Conservation (phyloP, 345 rosid genomes). For the Ceriops decandra region DNA sequence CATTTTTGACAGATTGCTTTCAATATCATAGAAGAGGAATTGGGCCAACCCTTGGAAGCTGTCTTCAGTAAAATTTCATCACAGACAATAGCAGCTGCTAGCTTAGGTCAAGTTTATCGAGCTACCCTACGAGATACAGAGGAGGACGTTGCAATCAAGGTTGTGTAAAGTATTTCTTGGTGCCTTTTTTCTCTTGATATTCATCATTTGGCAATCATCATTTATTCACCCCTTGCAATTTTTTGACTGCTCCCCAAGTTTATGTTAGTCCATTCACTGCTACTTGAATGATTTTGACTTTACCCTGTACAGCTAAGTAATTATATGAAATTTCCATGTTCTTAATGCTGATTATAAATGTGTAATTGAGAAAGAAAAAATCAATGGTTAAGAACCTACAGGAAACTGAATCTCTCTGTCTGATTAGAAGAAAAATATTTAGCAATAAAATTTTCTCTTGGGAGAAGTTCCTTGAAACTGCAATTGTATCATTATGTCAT, state of each 20-base stretch:
- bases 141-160: slow-evolving; percentile 98
- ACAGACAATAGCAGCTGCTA: slow-evolving; percentile 90
- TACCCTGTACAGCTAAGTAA: no score
- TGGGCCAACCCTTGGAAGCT: slow-evolving; percentile 84
- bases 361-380: no score
- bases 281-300: no score
- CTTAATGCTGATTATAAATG: no score
- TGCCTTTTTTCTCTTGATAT: slow-evolving; percentile 8
- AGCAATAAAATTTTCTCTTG: neutral
- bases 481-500: slow-evolving; percentile 2
- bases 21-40: slow-evolving; percentile 84
- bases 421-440: neutral
- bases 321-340: no score
- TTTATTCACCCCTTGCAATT: neutral
- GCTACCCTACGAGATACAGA: slow-evolving; percentile 85
- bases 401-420: neutral
- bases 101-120: slow-evolving; percentile 95
- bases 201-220: neutral
- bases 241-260: neutral
- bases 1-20: slow-evolving; percentile 68
- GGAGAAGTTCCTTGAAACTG: neutral
- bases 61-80: slow-evolving; percentile 82
- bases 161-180: slow-evolving; percentile 26
- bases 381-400: no score
- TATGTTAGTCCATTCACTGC: no score